Evolutionary conservation across 805 yeast genomes (phyloP), one percentile per base, ranked within the genome.

Genomic region (Scheffersomyces coipomensis): DNA sequence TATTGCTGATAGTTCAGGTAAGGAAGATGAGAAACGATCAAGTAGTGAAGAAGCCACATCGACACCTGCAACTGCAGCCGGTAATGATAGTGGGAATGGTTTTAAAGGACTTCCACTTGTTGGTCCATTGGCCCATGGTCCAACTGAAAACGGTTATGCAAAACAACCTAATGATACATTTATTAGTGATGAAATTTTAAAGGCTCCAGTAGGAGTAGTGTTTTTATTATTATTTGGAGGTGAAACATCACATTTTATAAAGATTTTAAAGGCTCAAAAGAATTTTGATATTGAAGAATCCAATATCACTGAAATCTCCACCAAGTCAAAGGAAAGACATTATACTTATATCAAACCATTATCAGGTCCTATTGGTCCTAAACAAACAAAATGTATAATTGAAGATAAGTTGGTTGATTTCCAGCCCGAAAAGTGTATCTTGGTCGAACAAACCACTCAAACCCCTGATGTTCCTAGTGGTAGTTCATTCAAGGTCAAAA

Each of bases 401-500:
- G 68, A 71, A 4, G 95, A 86, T 52, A 70, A 70, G 2, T 53
- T 85, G 13, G 78, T 79, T 22, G 66, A 73, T 31, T 65, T 55
- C 39, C 81, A 84, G 50, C 66, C 76, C 15, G 66, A 73, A 5
- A 62, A 67, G 19, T 63, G 56, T 40, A 67, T 80, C 17, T 65
- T 69, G 22, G 77, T 81, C 2, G 68, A 73, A 2, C 86, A 83
- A 47, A 56, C 68, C 1, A 80, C 89, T 0, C 75, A 71, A 35
- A 82, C 88, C 0, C 95, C 93, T 0, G 93, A 85, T 62, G 88
- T 85, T n/a, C 95, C 95, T 0, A 79, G 85, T 24, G 93, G 95
- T 6, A 74, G 69, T 46, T 68, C 84, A 0, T 86, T 86, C 48
- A 69, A 73, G 34, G 84, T 83, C 3, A 68, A 72, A 38, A 82